Evolutionary conservation across 1,284 basidiomycete genomes (phyloP), one percentile per base, ranked within the genome.

Genomic region (Ustilago bromivora): DNA sequence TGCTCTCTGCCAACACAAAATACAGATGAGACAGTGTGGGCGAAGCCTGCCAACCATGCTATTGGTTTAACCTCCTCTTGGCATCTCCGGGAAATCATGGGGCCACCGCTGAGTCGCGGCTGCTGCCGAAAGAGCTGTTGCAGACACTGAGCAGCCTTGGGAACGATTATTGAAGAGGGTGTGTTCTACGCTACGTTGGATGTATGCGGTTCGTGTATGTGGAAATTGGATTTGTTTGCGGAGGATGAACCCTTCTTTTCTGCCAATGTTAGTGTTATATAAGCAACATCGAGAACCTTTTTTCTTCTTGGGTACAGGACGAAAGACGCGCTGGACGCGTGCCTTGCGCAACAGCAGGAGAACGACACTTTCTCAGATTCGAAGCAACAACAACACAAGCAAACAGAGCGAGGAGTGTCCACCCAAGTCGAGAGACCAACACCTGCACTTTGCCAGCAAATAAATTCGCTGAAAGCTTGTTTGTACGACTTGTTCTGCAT

Each of bases 361-460:
- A 49, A 49, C 11, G 17, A 35, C 51, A 32, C 12, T 9, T 28
- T 23, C 8, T 53, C 23, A 9, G n/a, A 5, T 19, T 49, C 38
- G 41, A 19, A 57, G 55, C 56, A 31, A 46, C 19, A 57, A 57
- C 56, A 57, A 46, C 41, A 13, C 56, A 47, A 57, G n/a, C n/a
- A 19, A 13, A 23, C 2, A 7, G 46, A 13, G 23, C 46, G 19
- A 7, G 8, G 5, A 10, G 19, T 0, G 19, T 49, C 12, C 41
- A 11, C 41, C 17, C 38, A 40, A 40, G n/a, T 46, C n/a, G 12
- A 15, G 41, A 46, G 41, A 46, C 41, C 41, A 46, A 46, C 41
- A 49, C 46, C 23, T 49, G 11, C 6, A 51, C 19, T 46, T 46
- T 19, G 10, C 5, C 43, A 19, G 43, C 5, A 19, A 17, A 46